A percentile compares a stretch with the other conserved stretches of the same genome.
phyloP scores from a whole-genome alignment of 495 filamentous ascomycete species.

The Neurospora sp. region DNA sequence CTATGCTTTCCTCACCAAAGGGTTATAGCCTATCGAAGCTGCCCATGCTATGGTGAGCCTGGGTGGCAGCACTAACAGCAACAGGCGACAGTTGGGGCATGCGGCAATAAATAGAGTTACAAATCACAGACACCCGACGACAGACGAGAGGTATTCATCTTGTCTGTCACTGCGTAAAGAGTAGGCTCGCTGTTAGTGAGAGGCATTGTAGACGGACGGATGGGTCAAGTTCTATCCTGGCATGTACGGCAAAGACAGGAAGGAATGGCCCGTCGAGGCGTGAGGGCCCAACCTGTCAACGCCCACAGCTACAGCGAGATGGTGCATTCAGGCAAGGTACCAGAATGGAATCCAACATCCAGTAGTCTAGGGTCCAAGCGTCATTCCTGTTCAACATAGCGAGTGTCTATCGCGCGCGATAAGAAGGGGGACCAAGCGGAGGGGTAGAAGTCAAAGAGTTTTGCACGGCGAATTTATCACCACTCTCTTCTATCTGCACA shows the following conservation, averaged over 20 bases:
- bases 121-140: background rate
- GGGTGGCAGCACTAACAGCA: background rate
- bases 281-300: slow-evolving; percentile 2
- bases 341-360: background rate
- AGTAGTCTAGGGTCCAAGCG: background rate
- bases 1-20: background rate
- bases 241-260: background rate
- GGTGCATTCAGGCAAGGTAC: background rate
- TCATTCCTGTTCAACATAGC: background rate
- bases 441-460: background rate
- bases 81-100: background rate
- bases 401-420: background rate
- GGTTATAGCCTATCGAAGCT: background rate
- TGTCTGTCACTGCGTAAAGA: background rate
- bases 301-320: background rate
- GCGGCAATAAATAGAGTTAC: background rate
- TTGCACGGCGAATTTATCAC: background rate
- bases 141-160: background rate
- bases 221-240: slow-evolving; percentile 87
- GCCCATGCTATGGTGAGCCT: background rate
- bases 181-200: background rate
- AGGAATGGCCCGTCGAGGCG: slow-evolving; percentile 3
- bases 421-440: background rate
- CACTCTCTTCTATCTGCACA: background rate
- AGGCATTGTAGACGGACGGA: slow-evolving; percentile 34